Conservation (phyloP, 176 grass and related monocot genomes). For the Zizania latifolia region DNA sequence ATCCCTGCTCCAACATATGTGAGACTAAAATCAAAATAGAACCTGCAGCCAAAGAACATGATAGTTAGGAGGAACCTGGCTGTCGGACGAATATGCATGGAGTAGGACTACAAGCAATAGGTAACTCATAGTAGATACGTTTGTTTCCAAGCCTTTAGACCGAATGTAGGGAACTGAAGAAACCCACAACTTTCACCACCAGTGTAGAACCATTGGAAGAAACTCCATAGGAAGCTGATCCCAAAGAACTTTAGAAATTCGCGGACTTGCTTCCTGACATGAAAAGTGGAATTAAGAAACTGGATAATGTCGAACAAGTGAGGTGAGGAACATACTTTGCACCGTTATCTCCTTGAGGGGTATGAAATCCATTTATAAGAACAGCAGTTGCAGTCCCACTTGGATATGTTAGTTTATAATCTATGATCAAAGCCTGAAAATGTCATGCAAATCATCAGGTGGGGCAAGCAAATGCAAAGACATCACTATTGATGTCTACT, state of each 20-base stretch:
- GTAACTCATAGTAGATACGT: conserved; percentile 37
- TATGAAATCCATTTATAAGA: conserved; percentile 93
- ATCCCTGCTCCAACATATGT: conserved; percentile 88
- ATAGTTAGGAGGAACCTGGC: background rate
- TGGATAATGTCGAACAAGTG: background rate
- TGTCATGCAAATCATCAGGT: background rate
- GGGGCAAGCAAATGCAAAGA: background rate
- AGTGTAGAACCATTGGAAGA: conserved; percentile 93
- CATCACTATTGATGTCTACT: background rate
- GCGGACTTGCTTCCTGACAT: conserved; percentile 58
- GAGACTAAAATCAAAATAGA: conserved; percentile 88
- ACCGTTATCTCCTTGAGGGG: conserved; percentile 65
- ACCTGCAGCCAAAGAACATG: conserved; percentile 36
- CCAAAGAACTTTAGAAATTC: conserved; percentile 63
- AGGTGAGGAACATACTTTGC: conserved; percentile 44
- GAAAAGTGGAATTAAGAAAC: background rate
- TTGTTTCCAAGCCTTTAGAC: conserved; percentile 85
- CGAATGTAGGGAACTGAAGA: conserved; percentile 85
- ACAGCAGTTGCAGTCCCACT: conserved; percentile 86
- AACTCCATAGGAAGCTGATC: conserved; percentile 73
- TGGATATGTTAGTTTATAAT: conserved; percentile 84
- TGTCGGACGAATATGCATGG: background rate
- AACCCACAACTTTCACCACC: conserved; percentile 77
- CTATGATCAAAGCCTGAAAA: conserved; percentile 80
- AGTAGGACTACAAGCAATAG: background rate